Evolutionary conservation across 306 rosid species (phyloP), one percentile per base, ranked within the genome.

Genomic region (Cicer pinnatifidum): DNA sequence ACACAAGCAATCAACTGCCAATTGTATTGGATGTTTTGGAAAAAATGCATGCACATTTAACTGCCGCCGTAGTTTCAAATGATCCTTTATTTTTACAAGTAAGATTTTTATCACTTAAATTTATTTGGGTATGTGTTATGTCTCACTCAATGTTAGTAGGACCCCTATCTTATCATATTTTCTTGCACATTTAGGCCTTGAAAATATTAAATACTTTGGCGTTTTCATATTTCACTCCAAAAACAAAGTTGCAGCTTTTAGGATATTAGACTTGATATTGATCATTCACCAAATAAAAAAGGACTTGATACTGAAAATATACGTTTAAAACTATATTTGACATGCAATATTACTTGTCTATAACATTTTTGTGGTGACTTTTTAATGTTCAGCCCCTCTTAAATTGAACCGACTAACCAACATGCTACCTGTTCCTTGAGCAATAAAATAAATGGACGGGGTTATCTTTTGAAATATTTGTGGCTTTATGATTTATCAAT

Each of bases 41-140:
- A 85, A 90, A 85, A 82, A 88, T 91, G 97, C 89, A 94, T 76
- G 96, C 96, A 7, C 98, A 91, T 83, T 80, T 91, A 84, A 87
- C 96, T 1, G 98, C 98, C 16, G 97, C 97, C 12, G 95, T 94
- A 17, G 96, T 94, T 71, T 94, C 97, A 78, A 94, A 94, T 38
- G 96, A 94, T 75, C 88, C 86, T 62, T 80, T 77, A 66, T 94
- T 94, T 79, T 61, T 91, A 67, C 98, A 94, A 91, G 98, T 75
- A 83, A 84, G 88, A 50, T 12, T 69, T 15, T 77, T 68, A 23
- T 76, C n/a, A 38, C 62, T 67, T n/a, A 15, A 48, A 28, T 54
- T 66, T 38, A 9, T 52, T 69, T 44, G 20, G 56, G 75, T 28
- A 20, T 72, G 60, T 46, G 11, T 8, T 41, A 41, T 72, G 33